Evolutionary conservation across 169 alveolate species (phyloP), one percentile per base, ranked within the genome.

Genomic region (Eimeria acervulina): DNA sequence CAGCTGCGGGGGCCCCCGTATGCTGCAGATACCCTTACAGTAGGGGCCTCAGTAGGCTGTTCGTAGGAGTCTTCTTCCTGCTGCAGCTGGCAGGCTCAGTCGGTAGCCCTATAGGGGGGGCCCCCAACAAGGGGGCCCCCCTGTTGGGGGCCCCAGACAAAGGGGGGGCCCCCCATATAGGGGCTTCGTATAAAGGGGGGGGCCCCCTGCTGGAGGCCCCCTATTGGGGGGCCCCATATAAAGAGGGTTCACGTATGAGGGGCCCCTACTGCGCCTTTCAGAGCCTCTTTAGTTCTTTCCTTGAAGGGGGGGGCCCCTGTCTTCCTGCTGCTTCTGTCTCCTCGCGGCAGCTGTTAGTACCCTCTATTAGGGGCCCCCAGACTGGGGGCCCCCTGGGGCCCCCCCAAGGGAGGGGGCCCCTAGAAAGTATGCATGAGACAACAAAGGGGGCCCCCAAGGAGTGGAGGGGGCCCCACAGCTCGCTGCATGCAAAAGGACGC

Each of bases 401-500:
- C 55, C 55, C 12, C 74, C 74, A 63, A 17, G 26, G 26, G 74
- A 5, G 74, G 74, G 74, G 74, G 74, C 74, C 74, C 74, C n/a
- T 63, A n/a, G 74, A n/a, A n/a, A n/a, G 36, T 23, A 5, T 7
- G 55, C 55, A 47, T 47, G n/a, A n/a, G 74, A 17, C 74, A 17
- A 8, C 74, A 5, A 10, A 5, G 74, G 74, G 74, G 74, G 31
- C 74, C 74, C 74, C 74, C 74, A 63, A 23, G n/a, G n/a, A 4
- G 8, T 10, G 26, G n/a, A 5, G 74, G 74, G 74, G 74, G 89
- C 59, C 89, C 36, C 66, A 12, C 12, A 44, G 66, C 63, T 40
- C 66, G 21, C 36, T 78, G 63, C 89, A 78, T 78, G 89, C 89
- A 78, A 78, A 78, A 31, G 89, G 89, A 51, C 61, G 89, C 31